Evolutionary conservation across 805 yeast species (phyloP).

Genomic region (Jamesozyma spencerorum): DNA sequence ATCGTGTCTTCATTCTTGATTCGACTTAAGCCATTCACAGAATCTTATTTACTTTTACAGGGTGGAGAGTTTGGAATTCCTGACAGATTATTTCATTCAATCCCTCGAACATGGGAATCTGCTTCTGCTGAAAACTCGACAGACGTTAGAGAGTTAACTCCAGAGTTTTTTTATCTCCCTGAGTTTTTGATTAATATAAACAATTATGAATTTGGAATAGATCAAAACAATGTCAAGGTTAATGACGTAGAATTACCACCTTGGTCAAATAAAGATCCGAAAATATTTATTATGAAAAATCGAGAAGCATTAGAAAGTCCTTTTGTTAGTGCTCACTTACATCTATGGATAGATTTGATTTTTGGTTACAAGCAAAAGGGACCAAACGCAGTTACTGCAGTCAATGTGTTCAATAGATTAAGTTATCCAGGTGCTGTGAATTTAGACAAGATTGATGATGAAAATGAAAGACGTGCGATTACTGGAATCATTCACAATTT

Average conservation of each 20-base stretch:
- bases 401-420: slow-evolving; percentile 75
- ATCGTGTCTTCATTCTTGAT: slow-evolving; percentile 76
- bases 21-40: slow-evolving; percentile 70
- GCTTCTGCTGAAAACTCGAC: slow-evolving; percentile 74
- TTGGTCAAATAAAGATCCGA: slow-evolving; percentile 78
- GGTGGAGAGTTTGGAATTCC: slow-evolving; percentile 89
- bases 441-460: slow-evolving; percentile 64
- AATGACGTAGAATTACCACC: slow-evolving; percentile 64
- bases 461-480: slow-evolving; percentile 61
- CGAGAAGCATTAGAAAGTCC: slow-evolving; percentile 79
- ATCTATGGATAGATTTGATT: slow-evolving; percentile 77
- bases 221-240: slow-evolving; percentile 51
- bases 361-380: slow-evolving; percentile 81
- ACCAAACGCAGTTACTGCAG: slow-evolving; percentile 48
- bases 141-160: slow-evolving; percentile 79
- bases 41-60: slow-evolving; percentile 67
- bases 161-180: slow-evolving; percentile 77
- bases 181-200: slow-evolving; percentile 65
- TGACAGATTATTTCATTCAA: slow-evolving; percentile 66
- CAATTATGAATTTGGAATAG: slow-evolving; percentile 56
- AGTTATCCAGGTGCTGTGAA: slow-evolving; percentile 81
- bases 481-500: slow-evolving; percentile 84
- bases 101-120: slow-evolving; percentile 72
- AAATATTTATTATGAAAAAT: slow-evolving; percentile 61
- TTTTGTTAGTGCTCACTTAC: slow-evolving; percentile 65